Percentiles rank a stretch among this genome's conserved stretches.
Evolutionary conservation across 805 yeast species (phyloP).

Genomic region (Candida mattraensis): DNA sequence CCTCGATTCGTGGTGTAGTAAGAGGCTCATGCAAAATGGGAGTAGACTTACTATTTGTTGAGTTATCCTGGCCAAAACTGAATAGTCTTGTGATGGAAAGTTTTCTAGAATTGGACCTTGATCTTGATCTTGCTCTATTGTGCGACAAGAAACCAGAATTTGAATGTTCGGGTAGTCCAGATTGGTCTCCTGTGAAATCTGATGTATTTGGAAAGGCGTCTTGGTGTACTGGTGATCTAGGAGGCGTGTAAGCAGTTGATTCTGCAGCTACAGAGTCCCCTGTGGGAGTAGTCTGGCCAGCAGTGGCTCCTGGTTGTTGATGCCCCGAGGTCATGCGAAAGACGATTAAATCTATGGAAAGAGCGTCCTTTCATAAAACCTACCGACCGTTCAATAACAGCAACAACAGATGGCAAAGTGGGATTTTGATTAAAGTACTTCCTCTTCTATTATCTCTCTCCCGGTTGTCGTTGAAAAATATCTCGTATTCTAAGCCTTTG

Average conservation of each 20-base stretch:
- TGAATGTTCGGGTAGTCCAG: constrained; percentile 10
- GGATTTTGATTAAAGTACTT: no score
- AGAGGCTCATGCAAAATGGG: constrained; percentile 8
- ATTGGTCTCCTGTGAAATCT: constrained; percentile 1
- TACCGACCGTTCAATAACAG: no score
- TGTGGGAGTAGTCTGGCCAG: neutral
- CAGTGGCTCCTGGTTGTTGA: no score
- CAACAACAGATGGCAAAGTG: no score
- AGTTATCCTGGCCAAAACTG: constrained; percentile 34
- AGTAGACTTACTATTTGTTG: constrained; percentile 10
- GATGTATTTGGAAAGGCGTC: constrained; percentile 11
- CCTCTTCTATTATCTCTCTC: no score
- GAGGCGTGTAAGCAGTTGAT: constrained; percentile 18
- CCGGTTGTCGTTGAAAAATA: no score
- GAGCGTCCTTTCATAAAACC: no score
- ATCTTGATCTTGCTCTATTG: constrained; percentile 29
- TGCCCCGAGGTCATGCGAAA: no score
- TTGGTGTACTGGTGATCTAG: constrained; percentile 16
- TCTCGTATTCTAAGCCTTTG: no score
- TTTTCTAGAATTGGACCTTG: constrained; percentile 41
- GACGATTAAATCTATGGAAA: no score
- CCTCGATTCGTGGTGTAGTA: constrained; percentile 23
- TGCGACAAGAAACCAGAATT: constrained; percentile 6
- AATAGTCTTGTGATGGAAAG: constrained; percentile 38
- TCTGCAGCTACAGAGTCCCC: neutral